These are phyloP conservation scores for Citrullus amarus DNA, from an alignment of 306 rosid species.

Conservation along the genomic window DNA sequence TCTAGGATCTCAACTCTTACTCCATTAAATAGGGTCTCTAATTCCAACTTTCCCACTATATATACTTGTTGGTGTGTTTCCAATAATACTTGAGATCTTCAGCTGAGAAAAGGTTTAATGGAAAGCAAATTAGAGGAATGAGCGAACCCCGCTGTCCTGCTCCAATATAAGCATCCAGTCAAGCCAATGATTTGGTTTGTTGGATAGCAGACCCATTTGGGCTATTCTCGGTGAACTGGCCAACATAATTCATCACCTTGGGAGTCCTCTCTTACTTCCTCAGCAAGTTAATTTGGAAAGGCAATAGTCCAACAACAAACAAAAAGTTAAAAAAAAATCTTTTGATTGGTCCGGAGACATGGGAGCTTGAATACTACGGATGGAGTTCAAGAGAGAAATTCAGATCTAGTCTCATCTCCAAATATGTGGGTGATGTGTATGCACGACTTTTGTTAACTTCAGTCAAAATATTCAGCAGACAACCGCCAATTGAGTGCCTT, in stretches of 20 bases:
- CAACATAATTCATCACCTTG: not conserved
- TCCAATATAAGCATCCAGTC: not conserved
- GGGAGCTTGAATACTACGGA: not conserved
- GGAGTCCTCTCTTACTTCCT: not conserved
- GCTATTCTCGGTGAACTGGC: not conserved
- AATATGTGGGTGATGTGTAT: not conserved
- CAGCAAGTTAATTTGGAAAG: not conserved
- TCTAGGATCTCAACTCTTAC: not conserved
- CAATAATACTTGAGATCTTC: not conserved
- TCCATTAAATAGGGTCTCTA: not conserved
- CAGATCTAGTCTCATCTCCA: not conserved
- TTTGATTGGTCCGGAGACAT: not conserved
- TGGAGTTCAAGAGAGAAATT: not conserved
- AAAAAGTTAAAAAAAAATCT: not conserved
- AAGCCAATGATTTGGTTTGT: not conserved
- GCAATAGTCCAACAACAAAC: not conserved
- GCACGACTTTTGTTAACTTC: not conserved
- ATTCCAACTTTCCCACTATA: not conserved
- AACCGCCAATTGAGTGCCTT: not conserved
- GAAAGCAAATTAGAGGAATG: not conserved
- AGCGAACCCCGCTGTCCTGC: not conserved
- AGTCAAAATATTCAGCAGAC: not conserved
- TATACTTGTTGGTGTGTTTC: not conserved
- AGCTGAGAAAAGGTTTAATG: not conserved
- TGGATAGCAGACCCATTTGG: not conserved